Evolutionary conservation across 2,329 filamentous ascomycete species (phyloP), one percentile per base, ranked within the genome.

Genomic region (Ilyonectria mors-panacis): DNA sequence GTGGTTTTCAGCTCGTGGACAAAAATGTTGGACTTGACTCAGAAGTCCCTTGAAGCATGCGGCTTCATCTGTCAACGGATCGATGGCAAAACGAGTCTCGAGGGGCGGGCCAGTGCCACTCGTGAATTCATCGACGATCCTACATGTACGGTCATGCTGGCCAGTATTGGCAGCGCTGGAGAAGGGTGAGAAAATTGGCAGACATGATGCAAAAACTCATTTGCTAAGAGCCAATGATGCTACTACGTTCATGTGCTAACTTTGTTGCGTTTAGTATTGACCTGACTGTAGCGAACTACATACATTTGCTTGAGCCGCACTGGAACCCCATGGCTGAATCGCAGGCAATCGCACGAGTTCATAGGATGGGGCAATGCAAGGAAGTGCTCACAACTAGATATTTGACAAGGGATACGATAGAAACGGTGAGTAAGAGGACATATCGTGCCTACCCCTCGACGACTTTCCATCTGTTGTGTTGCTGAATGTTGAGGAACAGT

Each of bases 91-190:
- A 39, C n/a, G 0, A 59, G 67, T 0, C 58, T 76, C 1, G 19
- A 62, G 1, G 19, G 60, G 10, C 26, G 77, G 5, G 10, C 26
- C 9, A 5, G 54, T 0, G 65, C 73, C 0, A 26, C 77, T 7
- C 30, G 39, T 0, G 7, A 15, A 10, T 78, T 78, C 28, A n/a
- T n/a, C n/a, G n/a, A n/a, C n/a, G n/a, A n/a, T n/a, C n/a, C n/a
- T n/a, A n/a, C n/a, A n/a, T 74, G 73, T 60, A 69, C 23, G 1
- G 67, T 80, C 0, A 76, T 82, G 57, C 73, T 82, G 1, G 74
- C 79, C 10, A 78, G 69, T 0, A 76, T 81, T n/a, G 77, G 70
- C 0, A 77, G 73, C 15, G 77, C 71, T 0, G 79, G 73, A 1
- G 78, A 79, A 60, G 58, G 58, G 58, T 60, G 45, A 19, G 39